A percentile compares a stretch with the other conserved stretches of the same genome.
phyloP scores from a whole-genome alignment of 139 green algal genomes.

The Picochlorum sp. region DNA sequence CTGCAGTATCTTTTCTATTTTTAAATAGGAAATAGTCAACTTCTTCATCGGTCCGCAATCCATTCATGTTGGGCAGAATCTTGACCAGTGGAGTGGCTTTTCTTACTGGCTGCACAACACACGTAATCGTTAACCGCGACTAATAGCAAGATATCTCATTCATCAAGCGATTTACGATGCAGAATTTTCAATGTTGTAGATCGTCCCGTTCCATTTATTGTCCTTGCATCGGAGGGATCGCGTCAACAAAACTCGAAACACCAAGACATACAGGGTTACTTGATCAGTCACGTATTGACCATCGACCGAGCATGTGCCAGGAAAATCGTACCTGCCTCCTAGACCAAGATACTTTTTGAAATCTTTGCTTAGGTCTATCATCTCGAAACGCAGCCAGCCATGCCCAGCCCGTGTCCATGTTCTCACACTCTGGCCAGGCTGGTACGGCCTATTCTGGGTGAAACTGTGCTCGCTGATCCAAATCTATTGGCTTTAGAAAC shows the following conservation, averaged over 20 bases:
- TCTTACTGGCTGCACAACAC: conserved; percentile 6
- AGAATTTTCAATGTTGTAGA: background rate
- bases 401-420: conserved; percentile 2
- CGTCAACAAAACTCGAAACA: too few species aligned
- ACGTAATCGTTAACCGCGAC: background rate
- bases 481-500: too few species aligned
- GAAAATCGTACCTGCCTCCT: background rate
- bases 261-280: too few species aligned
- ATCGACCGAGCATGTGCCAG: too few species aligned
- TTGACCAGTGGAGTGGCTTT: conserved; percentile 8
- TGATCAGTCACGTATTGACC: too few species aligned
- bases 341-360: background rate
- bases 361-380: conserved; percentile 1
- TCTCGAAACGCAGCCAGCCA: background rate
- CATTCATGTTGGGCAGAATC: conserved; percentile 21
- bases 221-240: too few species aligned
- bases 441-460: too few species aligned
- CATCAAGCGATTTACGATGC: too few species aligned
- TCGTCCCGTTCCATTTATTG: background rate
- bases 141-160: too few species aligned
- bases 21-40: conserved; percentile 10
- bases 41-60: conserved; percentile 18
- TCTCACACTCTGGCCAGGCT: too few species aligned
- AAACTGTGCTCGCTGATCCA: too few species aligned
- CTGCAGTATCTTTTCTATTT: conserved; percentile 2